These are phyloP conservation scores for Porcisia deanei DNA, from an alignment of 208 protist species.

Conservation along the genomic window DNA sequence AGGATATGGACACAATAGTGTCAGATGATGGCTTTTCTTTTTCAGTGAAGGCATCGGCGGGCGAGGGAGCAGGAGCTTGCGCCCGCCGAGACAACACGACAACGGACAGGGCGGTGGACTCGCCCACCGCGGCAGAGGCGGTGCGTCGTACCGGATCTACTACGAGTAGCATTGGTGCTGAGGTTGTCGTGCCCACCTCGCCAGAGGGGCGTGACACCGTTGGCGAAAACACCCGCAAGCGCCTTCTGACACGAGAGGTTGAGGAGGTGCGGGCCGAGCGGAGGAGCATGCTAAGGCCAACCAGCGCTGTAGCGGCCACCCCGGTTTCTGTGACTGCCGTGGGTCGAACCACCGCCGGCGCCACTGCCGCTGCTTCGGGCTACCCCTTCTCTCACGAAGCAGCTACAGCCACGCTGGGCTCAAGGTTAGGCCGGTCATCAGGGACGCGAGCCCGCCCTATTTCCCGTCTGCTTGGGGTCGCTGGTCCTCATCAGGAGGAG, in stretches of 20 bases:
- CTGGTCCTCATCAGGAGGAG: slow-evolving; percentile 10
- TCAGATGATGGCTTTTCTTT: slow-evolving; percentile 35
- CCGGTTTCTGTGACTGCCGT: background rate
- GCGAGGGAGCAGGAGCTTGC: background rate
- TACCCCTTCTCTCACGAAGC: background rate
- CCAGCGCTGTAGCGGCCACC: background rate
- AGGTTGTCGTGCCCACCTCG: background rate
- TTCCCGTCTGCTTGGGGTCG: slow-evolving; percentile 9
- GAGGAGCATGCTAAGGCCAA: slow-evolving; percentile 35
- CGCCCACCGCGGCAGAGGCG: background rate
- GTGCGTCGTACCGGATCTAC: background rate
- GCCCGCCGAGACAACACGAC: background rate
- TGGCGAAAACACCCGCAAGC: slow-evolving; percentile 29
- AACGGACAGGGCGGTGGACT: background rate
- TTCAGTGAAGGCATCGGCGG: slow-evolving; percentile 1
- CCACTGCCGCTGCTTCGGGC: background rate
- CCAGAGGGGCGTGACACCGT: slow-evolving; percentile 6
- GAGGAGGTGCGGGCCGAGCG: slow-evolving; percentile 37
- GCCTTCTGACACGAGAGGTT: slow-evolving; percentile 26
- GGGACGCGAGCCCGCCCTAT: background rate
- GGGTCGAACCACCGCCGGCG: background rate
- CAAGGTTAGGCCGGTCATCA: background rate
- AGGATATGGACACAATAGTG: slow-evolving; percentile 27
- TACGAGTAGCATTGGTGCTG: background rate
- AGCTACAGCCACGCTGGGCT: too few relatives aligned